These are phyloP conservation scores for Lineolata rhizophorae DNA, from an alignment of 495 filamentous ascomycete species.

Conservation along the genomic window DNA sequence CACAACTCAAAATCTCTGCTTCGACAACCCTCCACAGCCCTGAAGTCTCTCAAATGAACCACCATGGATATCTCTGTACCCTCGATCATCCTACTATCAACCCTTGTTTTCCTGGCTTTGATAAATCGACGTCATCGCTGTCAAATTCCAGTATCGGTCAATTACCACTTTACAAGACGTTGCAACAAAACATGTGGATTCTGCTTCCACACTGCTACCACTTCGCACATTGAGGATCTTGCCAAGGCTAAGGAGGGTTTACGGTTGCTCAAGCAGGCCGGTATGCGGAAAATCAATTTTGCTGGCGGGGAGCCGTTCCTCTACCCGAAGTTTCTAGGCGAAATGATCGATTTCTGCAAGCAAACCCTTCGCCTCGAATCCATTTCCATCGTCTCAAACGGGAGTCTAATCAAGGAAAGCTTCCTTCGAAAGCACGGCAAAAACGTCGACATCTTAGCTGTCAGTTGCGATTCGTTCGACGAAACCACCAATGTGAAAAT, in stretches of 20 bases:
- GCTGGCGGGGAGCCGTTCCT: constrained; percentile 39
- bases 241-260: constrained; percentile 23
- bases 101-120: no score
- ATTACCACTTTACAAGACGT: constrained; percentile 26
- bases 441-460: constrained; percentile 31
- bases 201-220: constrained; percentile 34
- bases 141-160: constrained; percentile 25
- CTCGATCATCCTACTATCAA: no score
- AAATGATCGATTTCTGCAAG: constrained; percentile 29
- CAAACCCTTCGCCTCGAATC: constrained; percentile 25
- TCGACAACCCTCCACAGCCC: no score
- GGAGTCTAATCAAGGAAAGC: constrained; percentile 24
- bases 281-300: constrained; percentile 39
- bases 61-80: no score
- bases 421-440: constrained; percentile 22
- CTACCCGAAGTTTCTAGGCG: constrained; percentile 25
- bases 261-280: constrained; percentile 24
- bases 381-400: constrained; percentile 32
- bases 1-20: no score
- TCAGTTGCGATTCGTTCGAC: constrained; percentile 35
- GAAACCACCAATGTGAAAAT: constrained; percentile 30
- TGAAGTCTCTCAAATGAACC: no score
- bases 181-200: constrained; percentile 32
- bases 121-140: no score
- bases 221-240: constrained; percentile 20